Conservation (phyloP, 495 filamentous ascomycete species). For the Penicillium samsonianum region DNA sequence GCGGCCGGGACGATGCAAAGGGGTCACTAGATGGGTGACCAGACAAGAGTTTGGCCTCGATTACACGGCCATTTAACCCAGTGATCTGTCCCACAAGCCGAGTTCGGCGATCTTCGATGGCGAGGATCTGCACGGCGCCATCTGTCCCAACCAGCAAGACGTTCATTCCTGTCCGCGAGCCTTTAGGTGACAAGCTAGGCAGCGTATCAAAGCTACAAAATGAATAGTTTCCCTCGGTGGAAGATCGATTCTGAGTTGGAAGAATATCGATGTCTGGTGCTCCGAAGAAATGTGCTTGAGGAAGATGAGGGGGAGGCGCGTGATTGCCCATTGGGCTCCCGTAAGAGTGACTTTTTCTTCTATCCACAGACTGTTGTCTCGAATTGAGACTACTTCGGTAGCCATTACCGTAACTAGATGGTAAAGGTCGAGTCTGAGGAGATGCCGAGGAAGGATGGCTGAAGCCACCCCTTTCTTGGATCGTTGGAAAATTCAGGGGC, state of each 20-base stretch:
- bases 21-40: conserved; percentile 51
- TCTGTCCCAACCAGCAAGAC: conserved; percentile 77
- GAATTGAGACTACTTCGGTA: conserved; percentile 40
- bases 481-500: conserved; percentile 42
- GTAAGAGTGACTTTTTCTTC: conserved; percentile 48
- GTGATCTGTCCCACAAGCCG: conserved; percentile 66
- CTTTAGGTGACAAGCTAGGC: conserved; percentile 48
- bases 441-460: conserved; percentile 53
- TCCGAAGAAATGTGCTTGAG: conserved; percentile 71
- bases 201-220: conserved; percentile 80
- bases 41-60: conserved; percentile 76
- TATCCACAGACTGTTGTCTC: conserved; percentile 44
- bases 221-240: conserved; percentile 63
- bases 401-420: conserved; percentile 47
- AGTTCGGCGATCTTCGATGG: conserved; percentile 65
- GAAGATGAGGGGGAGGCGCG: conserved; percentile 78
- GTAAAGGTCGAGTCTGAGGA: conserved; percentile 46
- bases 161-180: conserved; percentile 56
- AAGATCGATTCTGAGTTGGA: conserved; percentile 24
- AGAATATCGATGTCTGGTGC: conserved; percentile 57
- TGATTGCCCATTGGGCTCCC: conserved; percentile 45
- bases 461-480: conserved; percentile 47
- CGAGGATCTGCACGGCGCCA: conserved; percentile 69
- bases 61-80: conserved; percentile 76
- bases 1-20: conserved; percentile 50